phyloP scores from a whole-genome alignment of 768 basidiomycete genomes.

The Gautieria morchelliformis region DNA sequence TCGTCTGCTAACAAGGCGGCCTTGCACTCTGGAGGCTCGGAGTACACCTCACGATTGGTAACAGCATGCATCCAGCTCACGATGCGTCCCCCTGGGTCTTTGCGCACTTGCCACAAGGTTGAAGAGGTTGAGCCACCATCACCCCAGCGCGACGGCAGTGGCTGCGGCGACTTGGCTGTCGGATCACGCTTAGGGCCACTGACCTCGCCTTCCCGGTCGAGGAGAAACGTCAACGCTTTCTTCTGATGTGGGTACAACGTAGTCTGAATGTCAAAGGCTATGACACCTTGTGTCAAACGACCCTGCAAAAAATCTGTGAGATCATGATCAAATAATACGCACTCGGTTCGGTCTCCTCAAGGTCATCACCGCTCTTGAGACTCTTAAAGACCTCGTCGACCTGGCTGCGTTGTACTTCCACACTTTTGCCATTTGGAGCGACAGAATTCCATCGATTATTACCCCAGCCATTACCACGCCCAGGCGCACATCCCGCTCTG shows the following conservation, averaged over 20 bases:
- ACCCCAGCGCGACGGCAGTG: slow-evolving; percentile 2
- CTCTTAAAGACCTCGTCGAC: slow-evolving; percentile 91
- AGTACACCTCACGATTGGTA: slow-evolving; percentile 64
- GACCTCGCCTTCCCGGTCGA: slow-evolving; percentile 73
- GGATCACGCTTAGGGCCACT: slow-evolving; percentile 41
- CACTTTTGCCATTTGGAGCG: slow-evolving; percentile 56
- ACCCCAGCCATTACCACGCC: slow-evolving; percentile 22
- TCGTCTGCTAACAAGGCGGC: slow-evolving; percentile 95
- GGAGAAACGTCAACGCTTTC: slow-evolving; percentile 90
- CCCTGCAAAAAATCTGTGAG: neutral
- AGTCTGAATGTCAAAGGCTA: slow-evolving; percentile 70
- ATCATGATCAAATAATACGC: slow-evolving; percentile 24
- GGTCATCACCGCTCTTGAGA: slow-evolving; percentile 77
- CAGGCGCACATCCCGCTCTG: neutral
- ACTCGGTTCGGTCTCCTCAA: slow-evolving; percentile 82
- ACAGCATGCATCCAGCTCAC: slow-evolving; percentile 70
- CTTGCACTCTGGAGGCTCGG: slow-evolving; percentile 64
- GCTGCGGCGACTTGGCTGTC: slow-evolving; percentile 8
- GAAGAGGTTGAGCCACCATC: slow-evolving; percentile 29
- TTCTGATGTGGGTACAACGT: slow-evolving; percentile 94
- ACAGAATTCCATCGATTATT: slow-evolving; percentile 48
- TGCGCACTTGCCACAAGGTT: slow-evolving; percentile 55
- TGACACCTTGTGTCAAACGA: slow-evolving; percentile 10
- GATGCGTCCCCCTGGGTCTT: slow-evolving; percentile 22
- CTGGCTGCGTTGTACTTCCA: slow-evolving; percentile 87